A percentile compares a stretch with the other conserved stretches of the same genome.
Conservation (phyloP, 345 rosid genomes). For the Dimocarpus longan region DNA sequence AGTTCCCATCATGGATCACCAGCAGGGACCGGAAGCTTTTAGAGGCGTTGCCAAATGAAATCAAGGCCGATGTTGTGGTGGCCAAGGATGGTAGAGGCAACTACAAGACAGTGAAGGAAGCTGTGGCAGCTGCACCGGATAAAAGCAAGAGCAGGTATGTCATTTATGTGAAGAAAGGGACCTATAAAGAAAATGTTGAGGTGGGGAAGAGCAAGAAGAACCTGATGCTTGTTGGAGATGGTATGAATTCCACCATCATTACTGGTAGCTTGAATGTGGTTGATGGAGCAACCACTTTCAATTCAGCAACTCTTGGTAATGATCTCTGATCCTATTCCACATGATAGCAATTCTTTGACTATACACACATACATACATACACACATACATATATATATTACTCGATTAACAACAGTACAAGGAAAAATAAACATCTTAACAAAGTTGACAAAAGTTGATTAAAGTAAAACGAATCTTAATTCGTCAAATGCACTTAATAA, state of each 20-base stretch:
- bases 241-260: conserved; percentile 61
- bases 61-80: conserved; percentile 66
- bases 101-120: conserved; percentile 68
- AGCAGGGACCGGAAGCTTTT: conserved; percentile 53
- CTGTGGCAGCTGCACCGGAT: conserved; percentile 65
- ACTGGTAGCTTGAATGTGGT: conserved; percentile 59
- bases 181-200: conserved; percentile 66
- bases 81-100: conserved; percentile 79
- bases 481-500: too few relatives aligned
- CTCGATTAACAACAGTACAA: too few relatives aligned
- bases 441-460: too few relatives aligned
- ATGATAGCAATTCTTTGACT: too few relatives aligned
- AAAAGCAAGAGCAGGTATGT: conserved; percentile 53
- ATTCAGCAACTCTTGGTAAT: conserved; percentile 81
- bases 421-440: too few relatives aligned
- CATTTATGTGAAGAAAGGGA: conserved; percentile 77
- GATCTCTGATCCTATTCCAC: not conserved
- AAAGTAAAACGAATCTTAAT: too few relatives aligned
- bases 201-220: conserved; percentile 70
- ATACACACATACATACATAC: too few relatives aligned
- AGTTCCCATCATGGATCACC: conserved; percentile 68
- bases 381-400: too few relatives aligned
- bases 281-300: conserved; percentile 70
- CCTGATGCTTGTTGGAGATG: conserved; percentile 80
- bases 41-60: conserved; percentile 32